Conservation (phyloP, 2,329 filamentous ascomycete genomes). For the Aureobasidium sp. region DNA sequence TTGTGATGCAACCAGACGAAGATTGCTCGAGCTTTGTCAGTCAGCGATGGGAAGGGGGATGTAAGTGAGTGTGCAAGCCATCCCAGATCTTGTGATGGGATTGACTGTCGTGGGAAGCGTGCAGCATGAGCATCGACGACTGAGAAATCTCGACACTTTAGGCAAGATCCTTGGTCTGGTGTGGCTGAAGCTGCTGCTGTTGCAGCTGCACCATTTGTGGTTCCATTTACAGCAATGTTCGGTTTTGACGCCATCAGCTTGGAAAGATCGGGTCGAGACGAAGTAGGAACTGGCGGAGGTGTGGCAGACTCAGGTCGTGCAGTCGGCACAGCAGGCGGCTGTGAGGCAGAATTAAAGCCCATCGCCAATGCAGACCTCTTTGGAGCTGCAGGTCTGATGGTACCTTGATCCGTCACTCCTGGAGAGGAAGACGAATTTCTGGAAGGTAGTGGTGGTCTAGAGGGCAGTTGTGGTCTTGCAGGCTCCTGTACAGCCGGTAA, state of each 20-base stretch:
- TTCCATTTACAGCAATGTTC: constrained; percentile 14
- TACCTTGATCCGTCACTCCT: not conserved
- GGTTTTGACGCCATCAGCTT: constrained; percentile 47
- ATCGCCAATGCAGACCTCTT: constrained; percentile 38
- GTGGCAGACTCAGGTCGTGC: constrained; percentile 11
- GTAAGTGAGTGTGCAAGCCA: constrained; percentile 75
- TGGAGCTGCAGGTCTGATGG: constrained; percentile 19
- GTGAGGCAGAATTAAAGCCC: constrained; percentile 33
- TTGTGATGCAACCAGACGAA: constrained; percentile 97
- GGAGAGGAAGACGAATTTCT: constrained; percentile 21
- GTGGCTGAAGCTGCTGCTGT: constrained; percentile 14
- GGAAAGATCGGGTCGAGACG: constrained; percentile 49
- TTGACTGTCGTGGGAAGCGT: constrained; percentile 61
- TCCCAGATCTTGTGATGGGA: constrained; percentile 59
- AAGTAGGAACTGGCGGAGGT: constrained; percentile 45
- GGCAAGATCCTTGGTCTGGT: constrained; percentile 43
- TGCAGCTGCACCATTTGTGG: constrained; percentile 21
- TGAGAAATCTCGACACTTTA: constrained; percentile 83
- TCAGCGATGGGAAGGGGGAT: constrained; percentile 71
- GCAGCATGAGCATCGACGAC: constrained; percentile 69
- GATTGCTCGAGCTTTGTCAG: constrained; percentile 86
- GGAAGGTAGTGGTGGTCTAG: constrained; percentile 14
- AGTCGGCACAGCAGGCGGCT: constrained; percentile 13
- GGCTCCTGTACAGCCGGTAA: constrained; percentile 18
- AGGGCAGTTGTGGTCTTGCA: constrained; percentile 9